These are phyloP conservation scores for Raffaelea albimanens DNA, from an alignment of 2,329 filamentous ascomycete species.

Conservation along the genomic window DNA sequence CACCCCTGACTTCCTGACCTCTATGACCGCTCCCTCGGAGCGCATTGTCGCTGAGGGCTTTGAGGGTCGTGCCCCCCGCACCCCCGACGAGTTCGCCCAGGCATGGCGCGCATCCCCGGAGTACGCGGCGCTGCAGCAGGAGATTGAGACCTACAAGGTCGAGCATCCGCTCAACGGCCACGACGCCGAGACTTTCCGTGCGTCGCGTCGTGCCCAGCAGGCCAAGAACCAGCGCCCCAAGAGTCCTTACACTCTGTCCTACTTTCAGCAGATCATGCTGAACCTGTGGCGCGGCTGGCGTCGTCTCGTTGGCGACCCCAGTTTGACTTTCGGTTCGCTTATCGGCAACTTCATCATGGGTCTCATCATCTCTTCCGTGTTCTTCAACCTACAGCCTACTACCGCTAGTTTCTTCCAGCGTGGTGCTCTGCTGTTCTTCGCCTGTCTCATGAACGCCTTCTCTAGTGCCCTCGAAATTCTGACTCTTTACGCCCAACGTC, in stretches of 20 bases:
- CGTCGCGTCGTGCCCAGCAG: constrained; percentile 43
- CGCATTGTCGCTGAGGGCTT: constrained; percentile 46
- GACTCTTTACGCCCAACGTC: constrained; percentile 77
- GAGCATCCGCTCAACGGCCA: constrained; percentile 43
- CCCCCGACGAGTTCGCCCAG: constrained; percentile 51
- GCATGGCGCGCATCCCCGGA: constrained; percentile 47
- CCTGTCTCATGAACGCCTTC: constrained; percentile 79
- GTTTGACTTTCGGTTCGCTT: constrained; percentile 57
- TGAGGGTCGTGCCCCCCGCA: constrained; percentile 46
- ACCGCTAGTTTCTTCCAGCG: constrained; percentile 71
- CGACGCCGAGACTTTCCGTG: constrained; percentile 48
- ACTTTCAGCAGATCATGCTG: constrained; percentile 62
- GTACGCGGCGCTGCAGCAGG: constrained; percentile 38
- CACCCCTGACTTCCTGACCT: constrained; percentile 63
- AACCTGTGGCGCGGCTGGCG: constrained; percentile 76
- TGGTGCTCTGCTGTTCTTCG: constrained; percentile 77
- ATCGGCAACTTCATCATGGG: constrained; percentile 68
- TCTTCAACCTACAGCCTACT: constrained; percentile 61
- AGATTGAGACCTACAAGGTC: constrained; percentile 47
- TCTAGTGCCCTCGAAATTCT: constrained; percentile 74
- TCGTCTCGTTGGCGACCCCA: constrained; percentile 67
- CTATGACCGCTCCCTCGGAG: constrained; percentile 53
- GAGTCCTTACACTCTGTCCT: constrained; percentile 79
- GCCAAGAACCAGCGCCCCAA: constrained; percentile 50
- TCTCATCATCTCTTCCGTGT: constrained; percentile 70